A percentile compares a stretch with the other conserved stretches of the same genome.
phyloP scores from a whole-genome alignment of 345 rosid species.

The Boechera retrofracta region DNA sequence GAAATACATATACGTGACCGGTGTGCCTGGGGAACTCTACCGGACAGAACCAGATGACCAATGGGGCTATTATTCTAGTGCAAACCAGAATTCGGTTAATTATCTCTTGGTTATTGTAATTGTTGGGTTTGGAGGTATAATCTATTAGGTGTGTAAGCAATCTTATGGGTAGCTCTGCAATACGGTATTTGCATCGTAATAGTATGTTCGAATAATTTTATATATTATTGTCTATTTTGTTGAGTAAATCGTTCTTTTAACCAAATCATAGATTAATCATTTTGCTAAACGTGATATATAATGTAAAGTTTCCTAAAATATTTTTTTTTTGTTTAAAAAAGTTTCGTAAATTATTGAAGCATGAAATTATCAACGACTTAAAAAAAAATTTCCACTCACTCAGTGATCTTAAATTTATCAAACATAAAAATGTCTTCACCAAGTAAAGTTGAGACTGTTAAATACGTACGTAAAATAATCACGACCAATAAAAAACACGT shows the following conservation, averaged over 20 bases:
- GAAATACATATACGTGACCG: slow-evolving; percentile 53
- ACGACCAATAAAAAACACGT: no score
- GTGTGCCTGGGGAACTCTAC: slow-evolving; percentile 57
- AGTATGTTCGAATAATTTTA: not conserved
- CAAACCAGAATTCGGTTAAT: slow-evolving; percentile 34
- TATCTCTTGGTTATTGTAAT: slow-evolving; percentile 33
- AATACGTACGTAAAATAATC: no score
- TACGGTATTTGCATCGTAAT: slow-evolving; percentile 5
- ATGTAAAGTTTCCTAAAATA: not conserved
- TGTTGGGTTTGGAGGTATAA: slow-evolving; percentile 32
- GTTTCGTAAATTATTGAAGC: not conserved
- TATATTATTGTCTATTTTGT: not conserved
- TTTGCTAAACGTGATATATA: not conserved
- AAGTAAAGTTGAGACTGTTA: no score
- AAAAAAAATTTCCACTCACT: not conserved
- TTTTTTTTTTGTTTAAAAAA: no score
- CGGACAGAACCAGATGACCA: slow-evolving; percentile 43
- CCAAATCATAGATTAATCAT: not conserved
- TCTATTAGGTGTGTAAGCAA: not conserved
- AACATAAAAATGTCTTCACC: no score
- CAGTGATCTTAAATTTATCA: not conserved
- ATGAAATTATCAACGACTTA: not conserved
- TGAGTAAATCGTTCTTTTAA: not conserved
- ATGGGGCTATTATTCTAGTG: slow-evolving; percentile 51
- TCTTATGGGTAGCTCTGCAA: not conserved